Percentiles rank a stretch among this genome's conserved stretches.
Evolutionary conservation across 768 basidiomycete species (phyloP).

Genomic region (Zangia roseola): DNA sequence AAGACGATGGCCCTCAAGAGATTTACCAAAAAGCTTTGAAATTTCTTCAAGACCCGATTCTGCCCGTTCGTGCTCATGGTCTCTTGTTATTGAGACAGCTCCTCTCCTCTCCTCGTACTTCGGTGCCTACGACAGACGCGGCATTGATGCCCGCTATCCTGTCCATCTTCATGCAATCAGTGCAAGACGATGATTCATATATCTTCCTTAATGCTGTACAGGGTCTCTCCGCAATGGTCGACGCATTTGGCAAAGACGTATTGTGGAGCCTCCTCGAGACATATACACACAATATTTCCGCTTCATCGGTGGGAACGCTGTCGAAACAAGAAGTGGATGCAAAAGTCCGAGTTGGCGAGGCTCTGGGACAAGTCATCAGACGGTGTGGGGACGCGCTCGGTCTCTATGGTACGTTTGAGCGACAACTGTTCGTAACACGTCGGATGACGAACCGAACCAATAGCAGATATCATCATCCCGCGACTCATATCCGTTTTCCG

Average conservation of each 20-base stretch:
- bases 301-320: constrained; percentile 32
- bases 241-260: constrained; percentile 65
- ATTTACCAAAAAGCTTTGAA: constrained; percentile 86
- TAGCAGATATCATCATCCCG: constrained; percentile 74
- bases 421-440: not conserved
- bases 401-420: constrained; percentile 55
- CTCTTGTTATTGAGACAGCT: constrained; percentile 79
- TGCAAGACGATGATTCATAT: constrained; percentile 95
- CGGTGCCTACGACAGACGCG: constrained; percentile 39
- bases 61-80: constrained; percentile 94
- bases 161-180: constrained; percentile 79
- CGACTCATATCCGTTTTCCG: constrained; percentile 66
- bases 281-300: constrained; percentile 59
- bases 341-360: constrained; percentile 80
- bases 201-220: constrained; percentile 92
- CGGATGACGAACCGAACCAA: constrained; percentile 4
- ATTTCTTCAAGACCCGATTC: constrained; percentile 84
- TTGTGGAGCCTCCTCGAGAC: constrained; percentile 61
- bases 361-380: constrained; percentile 72
- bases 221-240: constrained; percentile 84
- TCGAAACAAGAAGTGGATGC: constrained; percentile 69
- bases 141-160: constrained; percentile 81
- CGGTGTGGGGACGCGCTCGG: constrained; percentile 69
- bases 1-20: constrained; percentile 45
- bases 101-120: constrained; percentile 39